Percentiles rank a stretch among this genome's conserved stretches.
Conservation (phyloP, 1,284 basidiomycete species). For the Ceratobasidium sp. region DNA sequence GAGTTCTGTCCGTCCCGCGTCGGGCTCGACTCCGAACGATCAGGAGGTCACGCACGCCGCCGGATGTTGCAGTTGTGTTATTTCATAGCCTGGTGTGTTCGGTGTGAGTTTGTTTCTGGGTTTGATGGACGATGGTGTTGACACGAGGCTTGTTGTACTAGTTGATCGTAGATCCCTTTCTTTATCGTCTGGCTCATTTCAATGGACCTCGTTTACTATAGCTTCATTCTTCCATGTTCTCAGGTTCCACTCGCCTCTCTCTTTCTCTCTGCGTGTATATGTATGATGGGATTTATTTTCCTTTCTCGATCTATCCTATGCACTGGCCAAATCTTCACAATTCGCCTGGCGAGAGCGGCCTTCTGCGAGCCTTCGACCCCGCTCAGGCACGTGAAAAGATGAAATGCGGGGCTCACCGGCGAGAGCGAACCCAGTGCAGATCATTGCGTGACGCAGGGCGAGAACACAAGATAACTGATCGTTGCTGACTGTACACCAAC, state of each 20-base stretch:
- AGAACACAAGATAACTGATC: not conserved
- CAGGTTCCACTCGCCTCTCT: too few species aligned
- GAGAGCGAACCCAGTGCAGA: not conserved
- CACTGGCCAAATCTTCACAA: too few species aligned
- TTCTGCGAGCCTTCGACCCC: not conserved
- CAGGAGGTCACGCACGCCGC: conserved; percentile 30
- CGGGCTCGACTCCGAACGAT: not conserved
- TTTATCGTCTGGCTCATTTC: too few species aligned
- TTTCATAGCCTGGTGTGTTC: conserved; percentile 48
- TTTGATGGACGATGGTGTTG: not conserved
- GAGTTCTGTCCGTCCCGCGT: conserved; percentile 9
- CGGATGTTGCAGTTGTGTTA: conserved; percentile 53
- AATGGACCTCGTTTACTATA: too few species aligned
- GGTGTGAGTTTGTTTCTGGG: not conserved
- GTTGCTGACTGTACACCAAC: not conserved
- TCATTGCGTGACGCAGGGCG: not conserved
- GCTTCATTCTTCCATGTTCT: too few species aligned
- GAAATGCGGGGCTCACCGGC: conserved; percentile 16
- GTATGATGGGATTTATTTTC: too few species aligned
- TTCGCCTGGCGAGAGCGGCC: too few species aligned
- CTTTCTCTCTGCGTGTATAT: too few species aligned
- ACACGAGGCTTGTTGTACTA: not conserved
- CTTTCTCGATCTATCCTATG: too few species aligned
- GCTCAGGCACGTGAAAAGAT: not conserved
- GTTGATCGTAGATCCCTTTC: too few species aligned